These are phyloP conservation scores for Nidula microcarpa DNA, from an alignment of 768 basidiomycete species.

Conservation along the genomic window DNA sequence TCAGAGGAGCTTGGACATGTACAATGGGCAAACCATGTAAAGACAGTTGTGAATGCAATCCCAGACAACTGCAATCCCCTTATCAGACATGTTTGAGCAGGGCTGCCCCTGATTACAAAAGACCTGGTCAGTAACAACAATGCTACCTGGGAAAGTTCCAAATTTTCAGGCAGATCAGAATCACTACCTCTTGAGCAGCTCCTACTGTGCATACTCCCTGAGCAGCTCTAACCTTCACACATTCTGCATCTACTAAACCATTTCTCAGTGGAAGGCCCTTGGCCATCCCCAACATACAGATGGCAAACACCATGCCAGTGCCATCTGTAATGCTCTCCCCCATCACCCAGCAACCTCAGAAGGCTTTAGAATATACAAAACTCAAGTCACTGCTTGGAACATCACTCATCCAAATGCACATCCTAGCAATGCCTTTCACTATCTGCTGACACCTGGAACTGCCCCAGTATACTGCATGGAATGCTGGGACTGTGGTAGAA, in stretches of 20 bases:
- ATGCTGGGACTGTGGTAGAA: not conserved
- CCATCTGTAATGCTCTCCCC: not conserved
- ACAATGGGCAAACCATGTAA: conserved; percentile 16
- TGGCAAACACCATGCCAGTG: not conserved
- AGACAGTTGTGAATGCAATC: conserved; percentile 8
- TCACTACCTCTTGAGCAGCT: no score
- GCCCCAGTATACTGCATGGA: not conserved
- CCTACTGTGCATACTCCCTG: no score
- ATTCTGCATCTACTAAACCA: no score
- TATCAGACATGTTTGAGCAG: conserved; percentile 2
- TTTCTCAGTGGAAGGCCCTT: no score
- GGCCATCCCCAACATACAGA: no score
- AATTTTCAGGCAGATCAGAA: no score
- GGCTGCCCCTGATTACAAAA: conserved; percentile 4
- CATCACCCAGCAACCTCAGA: not conserved
- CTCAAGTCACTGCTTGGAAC: not conserved
- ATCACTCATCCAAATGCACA: not conserved
- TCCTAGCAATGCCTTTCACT: not conserved
- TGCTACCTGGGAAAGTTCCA: no score
- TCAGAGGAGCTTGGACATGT: conserved; percentile 15
- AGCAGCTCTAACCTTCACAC: no score
- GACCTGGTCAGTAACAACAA: conserved; percentile 1
- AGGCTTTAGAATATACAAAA: not conserved
- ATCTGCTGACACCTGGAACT: not conserved
- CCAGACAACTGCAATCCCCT: conserved; percentile 11